Evolutionary conservation across 202 grass and related monocot genomes (phyloP), one percentile per base, ranked within the genome.

Genomic region (Carex sylvatica): DNA sequence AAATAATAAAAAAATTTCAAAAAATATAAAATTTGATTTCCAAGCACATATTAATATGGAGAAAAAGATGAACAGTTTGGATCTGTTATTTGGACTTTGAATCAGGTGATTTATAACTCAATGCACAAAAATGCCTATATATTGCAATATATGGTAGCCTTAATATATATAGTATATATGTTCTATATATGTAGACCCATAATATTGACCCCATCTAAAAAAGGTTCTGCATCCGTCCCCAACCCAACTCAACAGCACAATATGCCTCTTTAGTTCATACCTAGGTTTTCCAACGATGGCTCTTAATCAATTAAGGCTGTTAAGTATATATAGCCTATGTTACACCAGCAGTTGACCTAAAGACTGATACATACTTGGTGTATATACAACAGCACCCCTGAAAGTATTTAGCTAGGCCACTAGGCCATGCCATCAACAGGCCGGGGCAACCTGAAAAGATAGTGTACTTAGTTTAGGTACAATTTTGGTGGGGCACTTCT

Each of bases 401-500:
- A 72, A 72, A 46, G 15, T 16, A 74, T 75, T 33, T 24, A 54
- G 44, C 4, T 54, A 30, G 46, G 1, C 23, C 12, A 55, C 49
- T 75, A 75, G 72, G 49, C 72, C 72, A 75, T 75, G 72, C 72
- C 72, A 33, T 31, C 24, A 75, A 75, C 47, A 53, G 51, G n/a
- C n/a, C n/a, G n/a, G n/a, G 49, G 49, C 23, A 55, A 26, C 26
- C 15, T 14, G 33, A 33, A 75, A 55, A 75, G 26, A 75, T 70
- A 36, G 49, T 26, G 72, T 55, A 55, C 72, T 75, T 75, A 68
- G 23, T 31, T 7, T 28, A 33, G 49, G 49, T 75, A 75, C 24
- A 15, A 75, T 72, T 55, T 55, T 33, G 49, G 49, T 75, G 24
- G 49, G 49, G 24, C 52, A 75, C 6, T 55, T 74, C 24, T 75